Evolutionary conservation across 805 yeast species (phyloP), one percentile per base, ranked within the genome.

Genomic region (Myxozyma monticola): DNA sequence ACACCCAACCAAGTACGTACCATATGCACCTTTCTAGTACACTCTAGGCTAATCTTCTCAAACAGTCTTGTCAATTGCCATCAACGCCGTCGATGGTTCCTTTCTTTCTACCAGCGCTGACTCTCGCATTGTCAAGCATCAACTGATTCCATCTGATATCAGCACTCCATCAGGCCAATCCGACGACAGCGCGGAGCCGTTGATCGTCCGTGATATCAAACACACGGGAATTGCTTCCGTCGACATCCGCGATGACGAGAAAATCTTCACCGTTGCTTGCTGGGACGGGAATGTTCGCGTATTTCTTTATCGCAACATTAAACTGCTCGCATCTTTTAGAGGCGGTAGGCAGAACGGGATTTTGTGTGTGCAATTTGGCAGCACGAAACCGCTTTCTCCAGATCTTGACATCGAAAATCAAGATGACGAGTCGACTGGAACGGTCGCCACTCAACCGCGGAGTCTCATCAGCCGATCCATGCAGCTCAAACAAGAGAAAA

Each of bases 221-320:
- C 67, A 67, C 40, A n/a, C 62, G 21, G 70, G 71, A 3, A 47
- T 67, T 9, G 56, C 65, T 18, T 37, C 61, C 2, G 39, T 68
- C 15, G 56, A 49, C 21, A 24, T 65, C 2, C 60, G 67, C 26
- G 51, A 57, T 14, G 63, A 61, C 33, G 58, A 53, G 9, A 45
- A 49, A 21, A 36, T 64, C 4, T 47, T 62, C 22, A 65, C 62
- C 7, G 62, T 68, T 1, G 69, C 72, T 1, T 71, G 74, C n/a
- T 71, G 75, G 75, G 71, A 73, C 30, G 71, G 72, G 3, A 60
- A 54, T 28, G 68, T 67, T 5, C 59, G 70, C 0, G 58, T 71
- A 28, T 69, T 64, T 51, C 57, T 59, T 2, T 58, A 60, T 4
- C 36, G 45, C 2, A 48, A 60, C 0, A 50, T 68, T 3, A 65